Percentiles rank a stretch among this genome's conserved stretches.
Conservation (phyloP, 2,329 filamentous ascomycete species). For the Ophiostoma montium region DNA sequence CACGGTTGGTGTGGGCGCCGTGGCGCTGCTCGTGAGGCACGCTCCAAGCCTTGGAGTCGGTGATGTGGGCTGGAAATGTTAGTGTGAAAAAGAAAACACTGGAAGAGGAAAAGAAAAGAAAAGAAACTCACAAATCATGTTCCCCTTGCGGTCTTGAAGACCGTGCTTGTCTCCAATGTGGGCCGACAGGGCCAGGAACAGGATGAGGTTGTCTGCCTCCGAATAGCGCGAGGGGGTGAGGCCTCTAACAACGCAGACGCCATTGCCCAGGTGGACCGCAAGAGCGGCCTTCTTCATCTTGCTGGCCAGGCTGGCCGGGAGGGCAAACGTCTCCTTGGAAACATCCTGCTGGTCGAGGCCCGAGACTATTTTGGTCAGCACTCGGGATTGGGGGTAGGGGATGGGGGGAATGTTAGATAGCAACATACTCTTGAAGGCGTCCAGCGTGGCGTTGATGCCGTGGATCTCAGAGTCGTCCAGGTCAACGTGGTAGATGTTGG, state of each 20-base stretch:
- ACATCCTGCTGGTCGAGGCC: conserved; percentile 26
- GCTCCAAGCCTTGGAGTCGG: conserved; percentile 31
- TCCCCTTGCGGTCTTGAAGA: conserved; percentile 32
- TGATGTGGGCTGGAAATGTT: conserved; percentile 29
- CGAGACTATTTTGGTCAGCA: conserved; percentile 3
- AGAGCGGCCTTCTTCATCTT: conserved; percentile 22
- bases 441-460: conserved; percentile 16
- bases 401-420: background rate
- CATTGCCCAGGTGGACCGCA: conserved; percentile 27
- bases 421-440: conserved; percentile 17
- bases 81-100: background rate
- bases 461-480: conserved; percentile 12
- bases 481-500: conserved; percentile 4
- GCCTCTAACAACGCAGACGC: conserved; percentile 41
- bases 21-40: conserved; percentile 30
- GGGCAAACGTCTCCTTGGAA: conserved; percentile 24
- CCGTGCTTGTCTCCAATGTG: conserved; percentile 42
- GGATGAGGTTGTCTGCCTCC: conserved; percentile 36
- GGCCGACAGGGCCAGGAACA: conserved; percentile 42
- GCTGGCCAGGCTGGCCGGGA: conserved; percentile 21
- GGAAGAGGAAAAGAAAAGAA: background rate
- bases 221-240: conserved; percentile 33
- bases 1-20: conserved; percentile 33
- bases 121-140: conserved; percentile 28
- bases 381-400: background rate